These are phyloP conservation scores for Phytophthora constricta DNA, from an alignment of 352 stramenopile species.

Conservation along the genomic window DNA sequence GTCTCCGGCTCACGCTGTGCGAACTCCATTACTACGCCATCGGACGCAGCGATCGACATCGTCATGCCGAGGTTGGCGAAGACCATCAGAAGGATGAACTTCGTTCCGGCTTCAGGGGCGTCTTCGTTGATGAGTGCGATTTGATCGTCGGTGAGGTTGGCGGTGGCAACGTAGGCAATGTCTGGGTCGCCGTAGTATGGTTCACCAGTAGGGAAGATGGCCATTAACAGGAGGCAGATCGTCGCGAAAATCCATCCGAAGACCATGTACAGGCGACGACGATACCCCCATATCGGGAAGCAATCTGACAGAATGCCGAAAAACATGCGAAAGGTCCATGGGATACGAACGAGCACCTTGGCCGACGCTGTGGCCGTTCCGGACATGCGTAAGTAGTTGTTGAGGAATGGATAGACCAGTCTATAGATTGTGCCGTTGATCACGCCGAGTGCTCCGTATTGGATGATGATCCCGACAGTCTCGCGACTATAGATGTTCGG, in stretches of 20 bases:
- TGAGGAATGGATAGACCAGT: slow-evolving; percentile 49
- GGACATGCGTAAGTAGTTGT: slow-evolving; percentile 48
- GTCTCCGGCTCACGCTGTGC: slow-evolving; percentile 57
- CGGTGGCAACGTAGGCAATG: slow-evolving; percentile 28
- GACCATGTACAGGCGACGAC: slow-evolving; percentile 79
- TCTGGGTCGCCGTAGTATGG: slow-evolving; percentile 44
- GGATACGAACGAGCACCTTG: slow-evolving; percentile 47
- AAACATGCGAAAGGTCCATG: slow-evolving; percentile 78
- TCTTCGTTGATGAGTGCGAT: slow-evolving; percentile 48
- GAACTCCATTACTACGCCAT: slow-evolving; percentile 60
- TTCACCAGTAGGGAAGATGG: slow-evolving; percentile 33
- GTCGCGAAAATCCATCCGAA: slow-evolving; percentile 59
- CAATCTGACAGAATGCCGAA: slow-evolving; percentile 86
- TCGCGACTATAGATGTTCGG: slow-evolving; percentile 47
- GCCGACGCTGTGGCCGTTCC: slow-evolving; percentile 44
- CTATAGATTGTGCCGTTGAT: slow-evolving; percentile 57
- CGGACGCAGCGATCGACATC: slow-evolving; percentile 49
- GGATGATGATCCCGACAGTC: slow-evolving; percentile 47
- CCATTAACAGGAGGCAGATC: slow-evolving; percentile 42
- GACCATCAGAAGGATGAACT: slow-evolving; percentile 67
- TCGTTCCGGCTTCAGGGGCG: slow-evolving; percentile 46
- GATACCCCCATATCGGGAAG: slow-evolving; percentile 78
- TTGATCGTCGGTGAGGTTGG: slow-evolving; percentile 43
- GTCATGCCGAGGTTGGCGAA: slow-evolving; percentile 58
- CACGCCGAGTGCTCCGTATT: slow-evolving; percentile 53